A percentile compares a stretch with the other conserved stretches of the same genome.
phyloP scores from a whole-genome alignment of 75 land plant genomes.

The Gnetum montanum region DNA sequence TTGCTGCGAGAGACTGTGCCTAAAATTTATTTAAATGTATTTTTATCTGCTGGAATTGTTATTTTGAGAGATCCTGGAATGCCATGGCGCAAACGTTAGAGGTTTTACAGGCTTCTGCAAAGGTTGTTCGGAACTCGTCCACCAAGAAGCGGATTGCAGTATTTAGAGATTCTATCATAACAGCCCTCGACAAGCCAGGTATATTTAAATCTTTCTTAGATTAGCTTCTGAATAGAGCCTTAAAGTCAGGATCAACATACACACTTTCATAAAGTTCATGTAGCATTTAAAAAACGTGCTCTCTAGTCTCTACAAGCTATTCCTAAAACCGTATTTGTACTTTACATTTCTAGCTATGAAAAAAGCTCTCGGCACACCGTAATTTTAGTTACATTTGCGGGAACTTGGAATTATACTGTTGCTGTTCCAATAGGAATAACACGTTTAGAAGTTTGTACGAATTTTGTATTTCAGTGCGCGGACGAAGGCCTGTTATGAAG shows the following conservation, averaged over 20 bases:
- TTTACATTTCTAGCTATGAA: background rate
- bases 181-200: slow-evolving; percentile 33
- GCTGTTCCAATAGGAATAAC: too few relatives aligned
- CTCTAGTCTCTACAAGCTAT: too few relatives aligned
- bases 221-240: background rate
- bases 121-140: slow-evolving; percentile 43
- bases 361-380: background rate
- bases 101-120: slow-evolving; percentile 30
- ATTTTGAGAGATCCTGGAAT: too few relatives aligned
- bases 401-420: too few relatives aligned
- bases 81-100: slow-evolving; percentile 26
- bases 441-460: too few relatives aligned
- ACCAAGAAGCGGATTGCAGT: slow-evolving; percentile 51
- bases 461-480: too few relatives aligned
- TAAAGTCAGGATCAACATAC: background rate
- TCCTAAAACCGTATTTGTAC: background rate
- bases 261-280: background rate
- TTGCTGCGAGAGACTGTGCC: too few relatives aligned
- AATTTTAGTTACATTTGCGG: too few relatives aligned
- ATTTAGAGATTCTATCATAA: slow-evolving; percentile 36
- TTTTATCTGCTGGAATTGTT: too few relatives aligned
- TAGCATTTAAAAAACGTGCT: background rate
- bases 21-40: too few relatives aligned
- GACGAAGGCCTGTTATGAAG: too few relatives aligned
- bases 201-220: background rate